These are phyloP conservation scores for Lignosus rhinocerotis DNA, from an alignment of 1,284 basidiomycete genomes.

Conservation along the genomic window DNA sequence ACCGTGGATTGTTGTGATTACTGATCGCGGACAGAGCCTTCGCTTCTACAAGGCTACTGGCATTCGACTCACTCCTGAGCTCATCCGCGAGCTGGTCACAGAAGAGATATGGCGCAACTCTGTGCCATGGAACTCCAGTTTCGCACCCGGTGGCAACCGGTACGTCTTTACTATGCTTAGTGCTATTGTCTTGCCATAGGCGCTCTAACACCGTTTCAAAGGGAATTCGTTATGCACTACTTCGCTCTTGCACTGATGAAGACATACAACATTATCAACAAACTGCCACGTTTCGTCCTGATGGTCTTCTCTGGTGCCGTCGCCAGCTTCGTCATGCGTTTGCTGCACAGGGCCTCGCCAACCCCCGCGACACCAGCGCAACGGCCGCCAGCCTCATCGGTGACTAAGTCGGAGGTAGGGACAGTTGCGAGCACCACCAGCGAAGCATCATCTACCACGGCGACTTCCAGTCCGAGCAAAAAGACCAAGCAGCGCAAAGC, in stretches of 20 bases:
- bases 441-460: slow-evolving; percentile 14
- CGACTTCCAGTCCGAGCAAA: slow-evolving; percentile 23
- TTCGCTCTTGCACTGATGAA: slow-evolving; percentile 50
- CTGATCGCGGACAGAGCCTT: slow-evolving; percentile 67
- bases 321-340: slow-evolving; percentile 57
- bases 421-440: slow-evolving; percentile 8
- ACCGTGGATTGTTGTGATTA: slow-evolving; percentile 64
- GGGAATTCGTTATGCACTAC: slow-evolving; percentile 69
- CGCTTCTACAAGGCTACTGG: slow-evolving; percentile 72
- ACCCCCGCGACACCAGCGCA: slow-evolving; percentile 2
- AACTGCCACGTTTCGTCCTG: slow-evolving; percentile 61
- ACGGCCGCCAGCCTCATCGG: slow-evolving; percentile 6
- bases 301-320: slow-evolving; percentile 57
- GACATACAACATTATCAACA: slow-evolving; percentile 49
- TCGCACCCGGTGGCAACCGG: slow-evolving; percentile 72
- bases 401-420: slow-evolving; percentile 5
- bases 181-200: neutral
- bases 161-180: slow-evolving; percentile 36
- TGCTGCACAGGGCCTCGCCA: slow-evolving; percentile 44
- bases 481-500: slow-evolving; percentile 30
- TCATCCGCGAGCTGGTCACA: slow-evolving; percentile 63
- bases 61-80: slow-evolving; percentile 55
- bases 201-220: slow-evolving; percentile 29
- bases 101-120: slow-evolving; percentile 58
- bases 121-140: slow-evolving; percentile 61